Evolutionary conservation across 2,329 filamentous ascomycete species (phyloP).

Genomic region (Ceratocystis alfenasii): DNA sequence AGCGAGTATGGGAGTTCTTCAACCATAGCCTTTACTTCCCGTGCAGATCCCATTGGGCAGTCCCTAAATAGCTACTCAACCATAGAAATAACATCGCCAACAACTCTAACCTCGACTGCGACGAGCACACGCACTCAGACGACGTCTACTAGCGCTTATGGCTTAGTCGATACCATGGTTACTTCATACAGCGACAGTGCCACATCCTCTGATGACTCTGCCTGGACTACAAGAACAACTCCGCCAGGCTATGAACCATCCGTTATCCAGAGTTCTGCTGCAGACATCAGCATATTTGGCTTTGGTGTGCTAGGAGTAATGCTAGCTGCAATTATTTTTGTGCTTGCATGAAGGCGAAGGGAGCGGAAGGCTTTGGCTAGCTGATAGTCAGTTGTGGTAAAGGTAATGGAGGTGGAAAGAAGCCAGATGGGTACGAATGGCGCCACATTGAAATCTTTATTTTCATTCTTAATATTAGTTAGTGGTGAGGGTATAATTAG

Average conservation of each 20-base stretch:
- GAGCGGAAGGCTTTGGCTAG: not conserved
- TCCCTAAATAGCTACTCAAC: not conserved
- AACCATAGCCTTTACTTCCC: not conserved
- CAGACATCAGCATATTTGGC: conserved; percentile 1
- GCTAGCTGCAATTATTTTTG: conserved; percentile 11
- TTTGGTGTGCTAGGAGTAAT: conserved; percentile 10
- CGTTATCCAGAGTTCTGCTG: conserved; percentile 9
- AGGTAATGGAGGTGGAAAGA: not conserved
- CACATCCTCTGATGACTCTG: not conserved
- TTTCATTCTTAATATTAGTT: not conserved
- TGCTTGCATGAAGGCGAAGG: conserved; percentile 4
- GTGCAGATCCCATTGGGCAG: not conserved
- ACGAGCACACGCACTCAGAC: conserved; percentile 5
- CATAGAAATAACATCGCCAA: conserved; percentile 8
- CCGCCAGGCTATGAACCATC: not conserved
- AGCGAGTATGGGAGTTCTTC: not conserved
- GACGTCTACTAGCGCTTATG: not conserved
- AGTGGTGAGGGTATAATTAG: not conserved
- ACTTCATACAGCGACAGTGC: not conserved
- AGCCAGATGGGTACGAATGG: not conserved
- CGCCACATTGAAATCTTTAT: not conserved
- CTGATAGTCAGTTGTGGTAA: not conserved
- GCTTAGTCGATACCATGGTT: not conserved
- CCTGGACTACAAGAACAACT: not conserved
- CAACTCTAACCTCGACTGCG: conserved; percentile 2